Conservation (phyloP, 2,329 filamentous ascomycete genomes). For the Graphilbum fragrans region DNA sequence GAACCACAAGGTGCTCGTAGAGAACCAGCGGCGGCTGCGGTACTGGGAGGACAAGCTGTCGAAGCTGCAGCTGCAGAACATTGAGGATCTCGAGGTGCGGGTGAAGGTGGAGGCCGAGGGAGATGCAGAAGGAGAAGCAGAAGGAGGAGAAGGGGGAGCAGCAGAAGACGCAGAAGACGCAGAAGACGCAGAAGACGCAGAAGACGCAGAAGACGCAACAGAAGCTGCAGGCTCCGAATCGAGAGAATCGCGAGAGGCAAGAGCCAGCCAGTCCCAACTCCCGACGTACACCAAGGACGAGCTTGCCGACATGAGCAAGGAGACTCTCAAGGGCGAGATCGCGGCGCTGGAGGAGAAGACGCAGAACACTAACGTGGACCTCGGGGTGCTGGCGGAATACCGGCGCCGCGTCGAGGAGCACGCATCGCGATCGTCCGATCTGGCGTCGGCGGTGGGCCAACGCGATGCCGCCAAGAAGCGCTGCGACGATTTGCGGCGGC, state of each 20-base stretch:
- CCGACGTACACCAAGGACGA: slow-evolving; percentile 68
- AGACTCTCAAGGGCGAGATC: slow-evolving; percentile 48
- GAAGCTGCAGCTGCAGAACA: slow-evolving; percentile 73
- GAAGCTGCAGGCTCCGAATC: too few species aligned
- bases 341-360: slow-evolving; percentile 56
- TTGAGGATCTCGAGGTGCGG: slow-evolving; percentile 49
- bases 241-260: slow-evolving; percentile 12
- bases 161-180: neutral
- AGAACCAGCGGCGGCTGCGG: slow-evolving; percentile 72
- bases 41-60: slow-evolving; percentile 86
- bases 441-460: slow-evolving; percentile 62
- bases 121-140: slow-evolving; percentile 13
- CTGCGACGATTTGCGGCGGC: slow-evolving; percentile 79
- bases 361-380: slow-evolving; percentile 76
- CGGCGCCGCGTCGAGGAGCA: slow-evolving; percentile 26
- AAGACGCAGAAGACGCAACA: slow-evolving; percentile 9
- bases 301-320: slow-evolving; percentile 53
- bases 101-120: slow-evolving; percentile 2
- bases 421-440: slow-evolving; percentile 53
- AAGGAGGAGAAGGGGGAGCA: slow-evolving; percentile 10
- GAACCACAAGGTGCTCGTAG: slow-evolving; percentile 74
- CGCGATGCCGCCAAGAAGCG: slow-evolving; percentile 85
- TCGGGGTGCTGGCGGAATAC: slow-evolving; percentile 52
- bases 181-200: slow-evolving; percentile 8
- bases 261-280: slow-evolving; percentile 37